These are phyloP conservation scores for Lepiota brunneoincarnata DNA, from an alignment of 768 basidiomycete genomes.

Conservation along the genomic window DNA sequence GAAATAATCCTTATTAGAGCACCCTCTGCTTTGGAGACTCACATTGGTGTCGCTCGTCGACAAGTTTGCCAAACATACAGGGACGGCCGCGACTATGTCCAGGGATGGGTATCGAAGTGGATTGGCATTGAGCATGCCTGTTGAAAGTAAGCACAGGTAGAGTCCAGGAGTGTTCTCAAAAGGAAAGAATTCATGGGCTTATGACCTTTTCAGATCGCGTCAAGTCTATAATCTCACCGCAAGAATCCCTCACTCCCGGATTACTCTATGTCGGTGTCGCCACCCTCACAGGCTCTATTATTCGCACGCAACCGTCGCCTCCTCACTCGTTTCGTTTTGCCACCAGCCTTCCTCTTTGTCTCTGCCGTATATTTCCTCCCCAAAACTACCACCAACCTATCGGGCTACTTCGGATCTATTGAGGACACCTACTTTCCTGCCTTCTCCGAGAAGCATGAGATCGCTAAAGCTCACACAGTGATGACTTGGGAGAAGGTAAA, in stretches of 20 bases:
- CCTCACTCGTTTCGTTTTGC: slow-evolving; percentile 67
- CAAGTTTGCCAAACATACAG: slow-evolving; percentile 52
- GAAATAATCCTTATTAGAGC: slow-evolving; percentile 74
- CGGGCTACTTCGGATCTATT: slow-evolving; percentile 59
- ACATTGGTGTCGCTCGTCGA: slow-evolving; percentile 70
- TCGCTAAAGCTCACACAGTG: slow-evolving; percentile 54
- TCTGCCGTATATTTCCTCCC: slow-evolving; percentile 87
- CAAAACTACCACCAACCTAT: slow-evolving; percentile 69
- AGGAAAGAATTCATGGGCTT: background rate
- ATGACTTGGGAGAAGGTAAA: slow-evolving; percentile 60
- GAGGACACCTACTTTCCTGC: slow-evolving; percentile 72
- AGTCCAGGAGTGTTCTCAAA: background rate
- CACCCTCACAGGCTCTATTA: slow-evolving; percentile 82
- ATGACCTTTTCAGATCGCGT: slow-evolving; percentile 56
- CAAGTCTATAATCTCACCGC: slow-evolving; percentile 74
- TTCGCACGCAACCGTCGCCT: slow-evolving; percentile 77
- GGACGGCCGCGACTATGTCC: slow-evolving; percentile 63
- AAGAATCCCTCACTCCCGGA: slow-evolving; percentile 87
- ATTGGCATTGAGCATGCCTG: slow-evolving; percentile 80
- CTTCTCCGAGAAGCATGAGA: slow-evolving; percentile 64
- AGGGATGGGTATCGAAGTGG: slow-evolving; percentile 76
- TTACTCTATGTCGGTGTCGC: slow-evolving; percentile 87
- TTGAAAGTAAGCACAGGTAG: slow-evolving; percentile 67
- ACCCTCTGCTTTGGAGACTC: slow-evolving; percentile 71
- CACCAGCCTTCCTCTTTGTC: slow-evolving; percentile 67